Evolutionary conservation across 129 eudicot species (phyloP), one percentile per base, ranked within the genome.

Genomic region (Flaveria sonorensis): DNA sequence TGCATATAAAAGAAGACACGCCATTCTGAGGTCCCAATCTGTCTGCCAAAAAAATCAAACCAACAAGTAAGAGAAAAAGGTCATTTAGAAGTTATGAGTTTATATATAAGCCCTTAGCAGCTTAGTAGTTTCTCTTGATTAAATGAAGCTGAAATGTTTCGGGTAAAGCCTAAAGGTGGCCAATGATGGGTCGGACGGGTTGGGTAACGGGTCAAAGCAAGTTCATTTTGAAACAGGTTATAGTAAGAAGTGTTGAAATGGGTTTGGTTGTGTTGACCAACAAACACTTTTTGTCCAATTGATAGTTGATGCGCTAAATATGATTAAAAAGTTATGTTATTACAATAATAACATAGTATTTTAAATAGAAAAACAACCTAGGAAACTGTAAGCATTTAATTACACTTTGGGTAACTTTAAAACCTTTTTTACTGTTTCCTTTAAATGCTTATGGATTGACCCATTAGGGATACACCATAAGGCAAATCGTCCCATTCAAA

Each of bases 21-120:
- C 96, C 84, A 91, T 75, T 82, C 99, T 92, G 76, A 94, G 87
- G 87, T 94, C 99, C 93, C 96, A 91, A 68, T 87, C 99, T 75
- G 92, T 86, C 99, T 94, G 97, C 75, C 82, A 84, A 32, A 64
- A 47, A 50, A 30, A 72, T 76, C 63, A 80, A 57, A 81, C 13
- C 19, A 68, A 39, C 60, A 32, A 70, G 65, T 64, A 7, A 66
- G 72, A 12, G 73, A 26, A 53, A 12, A 21, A 7, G 59, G 7
- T 72, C 68, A 83, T 39, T 55, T 61, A 60, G 21, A 28, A 42
- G 70, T 6, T 18, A 21, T 2, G 48, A 68, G 28, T 48, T 66
- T 50, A 70, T 0, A 48, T 62, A 59, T 10, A 20, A 21, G 39
- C 66, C 11, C 40, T 24, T 26, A 60, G 40, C n/a, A 24, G 39